A percentile compares a stretch with the other conserved stretches of the same genome.
Evolutionary conservation across 331 rosid genomes (phyloP).

Genomic region (Telfairia occidentalis): DNA sequence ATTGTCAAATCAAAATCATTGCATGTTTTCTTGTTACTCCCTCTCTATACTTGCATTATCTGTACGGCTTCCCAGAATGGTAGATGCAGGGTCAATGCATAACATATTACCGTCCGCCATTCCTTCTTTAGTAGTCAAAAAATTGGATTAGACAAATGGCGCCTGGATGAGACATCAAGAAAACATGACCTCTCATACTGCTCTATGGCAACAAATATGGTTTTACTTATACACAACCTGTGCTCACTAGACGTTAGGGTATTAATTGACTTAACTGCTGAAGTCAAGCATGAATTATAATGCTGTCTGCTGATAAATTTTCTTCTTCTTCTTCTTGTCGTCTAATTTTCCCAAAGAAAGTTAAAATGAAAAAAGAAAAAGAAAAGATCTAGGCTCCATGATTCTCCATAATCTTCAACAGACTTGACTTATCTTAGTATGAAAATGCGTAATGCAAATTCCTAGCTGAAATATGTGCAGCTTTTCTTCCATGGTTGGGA

Average conservation of each 20-base stretch:
- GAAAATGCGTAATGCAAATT: neutral
- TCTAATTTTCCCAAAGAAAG: neutral
- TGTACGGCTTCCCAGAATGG: neutral
- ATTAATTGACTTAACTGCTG: neutral
- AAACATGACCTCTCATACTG: neutral
- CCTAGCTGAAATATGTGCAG: neutral
- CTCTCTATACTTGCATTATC: neutral
- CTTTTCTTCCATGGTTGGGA: slow-evolving; percentile 11
- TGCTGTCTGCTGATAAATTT: neutral
- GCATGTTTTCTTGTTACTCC: neutral
- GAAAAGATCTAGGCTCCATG: neutral
- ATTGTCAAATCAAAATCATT: neutral
- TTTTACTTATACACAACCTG: neutral
- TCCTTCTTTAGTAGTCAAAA: neutral
- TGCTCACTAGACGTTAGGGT: neutral
- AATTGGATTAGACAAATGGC: neutral
- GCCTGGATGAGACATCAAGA: neutral
- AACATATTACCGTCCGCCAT: neutral
- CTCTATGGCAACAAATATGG: neutral
- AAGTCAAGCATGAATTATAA: neutral
- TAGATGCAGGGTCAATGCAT: neutral
- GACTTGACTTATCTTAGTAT: neutral
- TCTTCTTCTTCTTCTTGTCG: neutral
- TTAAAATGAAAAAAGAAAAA: neutral
- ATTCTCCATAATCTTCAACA: neutral